Evolutionary conservation across 371 early-diverging fungal genomes (phyloP), one percentile per base, ranked within the genome.

Genomic region (Apophysomyces variabilis): DNA sequence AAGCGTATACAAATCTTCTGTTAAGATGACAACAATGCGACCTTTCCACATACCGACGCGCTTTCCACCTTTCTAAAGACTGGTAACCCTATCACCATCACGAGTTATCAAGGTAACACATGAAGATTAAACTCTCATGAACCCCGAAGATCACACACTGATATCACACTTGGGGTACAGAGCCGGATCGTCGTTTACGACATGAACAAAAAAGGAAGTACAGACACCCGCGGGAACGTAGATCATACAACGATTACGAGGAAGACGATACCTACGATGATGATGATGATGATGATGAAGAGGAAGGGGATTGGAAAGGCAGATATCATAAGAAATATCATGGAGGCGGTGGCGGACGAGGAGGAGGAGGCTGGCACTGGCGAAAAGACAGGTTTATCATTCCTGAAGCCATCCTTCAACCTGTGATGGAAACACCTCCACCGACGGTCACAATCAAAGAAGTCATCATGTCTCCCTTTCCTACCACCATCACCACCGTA

Each of bases 401-500:
- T 50, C 54, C 54, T 26, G 54, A 50, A 21, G 54, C 54, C 21
- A 21, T 50, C 21, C 54, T 13, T 50, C 66, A 38, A 60, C 66
- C 5, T 14, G 35, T 36, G 50, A n/a, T 18, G 60, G 60, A 60
- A 47, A 57, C 12, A 50, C 56, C 38, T 59, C 66, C 47, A 26
- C 50, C 36, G 46, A 38, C 54, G 8, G 54, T 50, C n/a, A 50
- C 54, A 0, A 9, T 50, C 54, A 50, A 50, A 21, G 54, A 50
- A 50, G 21, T 50, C 9, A 50, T 50, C 54, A 50, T 50, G 54
- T 50, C 54, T n/a, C 54, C 54, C 1, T 50, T 50, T 21, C 54
- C 54, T 8, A 50, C 54, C 4, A 50, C 54, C 54, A 50, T 50
- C 21, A 50, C 54, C 54, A 50, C 54, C 54, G 54, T 50, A 50